Conservation (phyloP, 2,329 filamentous ascomycete genomes). For the Diaporthe caulivora region DNA sequence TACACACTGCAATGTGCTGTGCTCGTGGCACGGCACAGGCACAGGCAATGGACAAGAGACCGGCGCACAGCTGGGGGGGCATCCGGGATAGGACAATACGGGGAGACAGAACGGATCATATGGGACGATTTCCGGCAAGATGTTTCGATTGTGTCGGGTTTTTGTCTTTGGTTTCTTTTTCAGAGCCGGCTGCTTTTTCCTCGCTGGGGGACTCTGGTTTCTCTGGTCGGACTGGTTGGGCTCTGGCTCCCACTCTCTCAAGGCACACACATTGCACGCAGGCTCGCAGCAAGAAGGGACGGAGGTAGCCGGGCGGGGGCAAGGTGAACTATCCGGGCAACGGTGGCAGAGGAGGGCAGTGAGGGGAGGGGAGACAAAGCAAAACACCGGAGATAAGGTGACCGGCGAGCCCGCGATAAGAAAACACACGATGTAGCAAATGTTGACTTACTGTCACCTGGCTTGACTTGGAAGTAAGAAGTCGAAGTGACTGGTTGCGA, state of each 20-base stretch:
- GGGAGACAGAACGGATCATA: conserved; percentile 23
- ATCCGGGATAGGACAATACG: conserved; percentile 33
- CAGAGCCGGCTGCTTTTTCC: background rate
- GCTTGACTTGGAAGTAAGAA: background rate
- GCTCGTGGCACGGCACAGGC: conserved; percentile 16
- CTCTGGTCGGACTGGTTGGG: background rate
- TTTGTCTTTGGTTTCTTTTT: background rate
- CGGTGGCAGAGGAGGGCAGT: conserved; percentile 6
- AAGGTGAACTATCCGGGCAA: conserved; percentile 29
- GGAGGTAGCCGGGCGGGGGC: conserved; percentile 10
- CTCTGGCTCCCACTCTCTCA: background rate
- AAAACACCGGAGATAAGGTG: conserved; percentile 36
- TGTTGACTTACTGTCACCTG: conserved; percentile 35
- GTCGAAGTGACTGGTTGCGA: background rate
- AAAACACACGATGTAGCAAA: conserved; percentile 26
- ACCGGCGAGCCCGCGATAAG: conserved; percentile 29
- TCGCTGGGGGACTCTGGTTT: background rate
- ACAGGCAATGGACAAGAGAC: background rate
- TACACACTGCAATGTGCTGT: conserved; percentile 25
- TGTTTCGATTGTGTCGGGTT: conserved; percentile 10
- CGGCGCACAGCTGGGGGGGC: conserved; percentile 23
- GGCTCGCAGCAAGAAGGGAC: conserved; percentile 16
- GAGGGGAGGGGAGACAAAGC: conserved; percentile 33
- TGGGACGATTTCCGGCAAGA: conserved; percentile 27
- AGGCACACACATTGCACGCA: conserved; percentile 24